Percentiles rank a stretch among this genome's conserved stretches.
Conservation (phyloP, 345 rosid genomes). For the Citrus glauca region DNA sequence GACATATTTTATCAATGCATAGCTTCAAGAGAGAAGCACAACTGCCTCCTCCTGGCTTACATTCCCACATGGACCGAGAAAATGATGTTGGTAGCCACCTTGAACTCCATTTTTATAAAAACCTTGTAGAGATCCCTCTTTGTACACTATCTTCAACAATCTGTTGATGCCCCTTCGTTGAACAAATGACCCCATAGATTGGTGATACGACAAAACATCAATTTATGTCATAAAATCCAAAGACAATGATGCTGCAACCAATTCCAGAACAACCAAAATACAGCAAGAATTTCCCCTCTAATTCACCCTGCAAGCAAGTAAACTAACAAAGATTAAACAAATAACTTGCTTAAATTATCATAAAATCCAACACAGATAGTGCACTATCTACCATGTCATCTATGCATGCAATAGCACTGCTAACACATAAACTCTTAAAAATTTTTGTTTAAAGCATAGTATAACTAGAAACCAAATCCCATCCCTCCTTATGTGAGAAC, state of each 20-base stretch:
- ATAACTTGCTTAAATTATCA: neutral
- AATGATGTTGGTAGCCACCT: slow-evolving; percentile 25
- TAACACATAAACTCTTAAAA: no score
- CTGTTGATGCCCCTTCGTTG: slow-evolving; percentile 26
- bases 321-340: neutral
- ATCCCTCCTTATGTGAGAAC: no score
- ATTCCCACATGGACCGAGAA: slow-evolving; percentile 8
- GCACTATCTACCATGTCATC: no score
- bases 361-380: no score
- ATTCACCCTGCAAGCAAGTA: neutral
- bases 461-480: no score
- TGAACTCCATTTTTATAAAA: slow-evolving; percentile 15
- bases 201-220: neutral
- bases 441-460: no score
- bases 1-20: slow-evolving; percentile 21
- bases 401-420: no score
- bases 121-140: slow-evolving; percentile 17
- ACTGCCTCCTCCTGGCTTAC: slow-evolving; percentile 9
- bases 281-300: neutral
- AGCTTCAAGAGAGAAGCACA: slow-evolving; percentile 27
- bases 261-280: slow-evolving; percentile 2
- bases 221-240: neutral
- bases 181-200: slow-evolving; percentile 28
- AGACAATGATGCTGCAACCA: neutral
- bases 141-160: slow-evolving; percentile 16